Conservation (phyloP, 257 asterid genomes). For the Rauvolfia tetraphylla region DNA sequence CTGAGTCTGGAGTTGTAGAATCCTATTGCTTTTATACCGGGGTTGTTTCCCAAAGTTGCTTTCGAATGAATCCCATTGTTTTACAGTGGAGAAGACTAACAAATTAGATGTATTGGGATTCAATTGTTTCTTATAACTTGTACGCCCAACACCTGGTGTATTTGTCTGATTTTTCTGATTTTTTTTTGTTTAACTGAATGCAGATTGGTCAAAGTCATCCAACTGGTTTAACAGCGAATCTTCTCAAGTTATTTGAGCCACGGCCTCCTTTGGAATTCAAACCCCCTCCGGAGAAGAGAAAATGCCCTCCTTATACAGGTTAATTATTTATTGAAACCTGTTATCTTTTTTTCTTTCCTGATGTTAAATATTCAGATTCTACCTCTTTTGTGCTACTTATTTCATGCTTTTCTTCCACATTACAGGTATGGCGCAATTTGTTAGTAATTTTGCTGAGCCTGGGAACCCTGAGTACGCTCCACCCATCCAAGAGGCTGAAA, state of each 20-base stretch:
- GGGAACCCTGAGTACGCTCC: slow-evolving; percentile 85
- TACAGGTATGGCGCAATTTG: slow-evolving; percentile 86
- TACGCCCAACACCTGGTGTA: neutral
- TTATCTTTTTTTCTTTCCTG: neutral
- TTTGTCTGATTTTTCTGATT: neutral
- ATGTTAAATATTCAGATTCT: neutral
- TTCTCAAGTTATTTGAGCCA: slow-evolving; percentile 87
- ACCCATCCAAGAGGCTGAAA: slow-evolving; percentile 81
- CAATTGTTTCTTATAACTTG: slow-evolving; percentile 6
- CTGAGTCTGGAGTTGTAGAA: neutral
- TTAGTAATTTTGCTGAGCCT: slow-evolving; percentile 70
- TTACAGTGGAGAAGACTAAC: neutral
- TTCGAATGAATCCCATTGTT: neutral
- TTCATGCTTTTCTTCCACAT: neutral
- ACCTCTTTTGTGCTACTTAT: slow-evolving; percentile 1
- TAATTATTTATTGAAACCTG: slow-evolving; percentile 12
- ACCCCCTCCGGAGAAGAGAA: slow-evolving; percentile 93
- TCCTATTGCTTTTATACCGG: neutral
- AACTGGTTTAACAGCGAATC: slow-evolving; percentile 82
- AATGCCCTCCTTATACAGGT: slow-evolving; percentile 87
- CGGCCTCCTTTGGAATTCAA: slow-evolving; percentile 95
- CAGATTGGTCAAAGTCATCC: slow-evolving; percentile 99
- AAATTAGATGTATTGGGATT: neutral
- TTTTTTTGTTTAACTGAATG: slow-evolving; percentile 8
- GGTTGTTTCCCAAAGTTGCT: neutral